Evolutionary conservation across 768 basidiomycete genomes (phyloP), one percentile per base, ranked within the genome.

Genomic region (Russula virescens): DNA sequence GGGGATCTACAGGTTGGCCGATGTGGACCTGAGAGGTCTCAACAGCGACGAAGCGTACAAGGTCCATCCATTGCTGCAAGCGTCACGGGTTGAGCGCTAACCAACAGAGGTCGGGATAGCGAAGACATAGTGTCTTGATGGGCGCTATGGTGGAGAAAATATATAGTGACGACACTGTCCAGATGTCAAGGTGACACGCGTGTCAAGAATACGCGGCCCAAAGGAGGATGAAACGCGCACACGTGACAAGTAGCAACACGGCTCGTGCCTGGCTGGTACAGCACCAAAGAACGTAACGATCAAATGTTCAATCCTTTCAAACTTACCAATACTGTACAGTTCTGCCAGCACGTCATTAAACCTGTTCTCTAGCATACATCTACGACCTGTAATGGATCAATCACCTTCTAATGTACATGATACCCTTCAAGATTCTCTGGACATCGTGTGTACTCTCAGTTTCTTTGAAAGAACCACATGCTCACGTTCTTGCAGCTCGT

Each of bases 21-120:
- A 91, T 79, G 68, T 92, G 91, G 26, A 92, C 80, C 57, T 81
- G 78, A 7, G 80, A 78, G 0, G 89, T 91, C 75, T 92, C 91
- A 16, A 76, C 79, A 21, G 90, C 90, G 34, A 89, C 80, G 71
- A 92, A 92, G 62, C 90, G 88, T 68, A 92, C 89, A 55, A 92
- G 81, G 55, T 89, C 84, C 38, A 83, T 83, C 90, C 90, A 92
- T 79, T 81, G 78, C 85, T 88, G 64, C 16, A 38, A n/a, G 23
- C 19, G 48, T 54, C 11, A 55, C 45, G 4, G 25, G 16, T 40
- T 57, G 40, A 53, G 46, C 26, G 28, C 26, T n/a, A 23, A 45
- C 16, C 18, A 26, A n/a, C 21, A 25, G 21, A 59, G 18, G 23
- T 26, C 21, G 35, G n/a, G 21, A 43, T 23, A 3, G 50, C 16